Base-by-base conservation (phyloP, 768 basidiomycete species). In the Coprinellus micaceus region DNA sequence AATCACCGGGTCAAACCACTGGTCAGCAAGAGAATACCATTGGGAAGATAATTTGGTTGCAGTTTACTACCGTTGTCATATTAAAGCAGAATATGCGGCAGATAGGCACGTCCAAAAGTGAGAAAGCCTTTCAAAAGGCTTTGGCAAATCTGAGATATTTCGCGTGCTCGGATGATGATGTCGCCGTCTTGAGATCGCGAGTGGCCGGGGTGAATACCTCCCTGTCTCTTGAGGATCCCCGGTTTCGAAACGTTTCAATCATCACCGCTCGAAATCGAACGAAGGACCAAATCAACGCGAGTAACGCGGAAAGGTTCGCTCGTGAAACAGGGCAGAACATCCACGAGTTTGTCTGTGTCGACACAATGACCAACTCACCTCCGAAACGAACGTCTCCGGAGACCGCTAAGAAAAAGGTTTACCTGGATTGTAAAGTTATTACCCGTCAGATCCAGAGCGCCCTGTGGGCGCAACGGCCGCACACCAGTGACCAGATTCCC, bases 271-370 rank as follows among this genome's bases (percentile, higher is more conserved):
- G 50, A 30, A 52, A 52, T 17, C 9, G n/a, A 11, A 15, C 28
- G 7, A 52, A 52, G 21, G 50, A 52, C 25, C 29, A 37, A 21
- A 52, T 52, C 10, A 52, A 52, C 33, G 50, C 33, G 21, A 52
- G 28, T 25, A 52, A 52, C 30, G 37, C 30, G 17, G 37, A 19
- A 3, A 25, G 50, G 30, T 52, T 52, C 37, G 50, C 50, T 5
- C 3, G 2, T 2, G 50, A 52, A 22, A 33, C 13, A 2, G 25
- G 25, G 2, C n/a, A 37, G 29, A 4, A 13, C 3, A 17, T 52
- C 17, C 33, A 36, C 22, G 17, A 24, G n/a, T 52, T 52, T 22
- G 33, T 36, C 15, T 15, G 26, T 6, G 7, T 52, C 11, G 50
- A 52, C 50, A 52, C 17, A 22, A 2, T 17, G 19, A 10, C 15